Percentiles rank a stretch among this genome's conserved stretches.
Evolutionary conservation across 2,329 filamentous ascomycete genomes (phyloP).

Genomic region (Fusarium udum): DNA sequence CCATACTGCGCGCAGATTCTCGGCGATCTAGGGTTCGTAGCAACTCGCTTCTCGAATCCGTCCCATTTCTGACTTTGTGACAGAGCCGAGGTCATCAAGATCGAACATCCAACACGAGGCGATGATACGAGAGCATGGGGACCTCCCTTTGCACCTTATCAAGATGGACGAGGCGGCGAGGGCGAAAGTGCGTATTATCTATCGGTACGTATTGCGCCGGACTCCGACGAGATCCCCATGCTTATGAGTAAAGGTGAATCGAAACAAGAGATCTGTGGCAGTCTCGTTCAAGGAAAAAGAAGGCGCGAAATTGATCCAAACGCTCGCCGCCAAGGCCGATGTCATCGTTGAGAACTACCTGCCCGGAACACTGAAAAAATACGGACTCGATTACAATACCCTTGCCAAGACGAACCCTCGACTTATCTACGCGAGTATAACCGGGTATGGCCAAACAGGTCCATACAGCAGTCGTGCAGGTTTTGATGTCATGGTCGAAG

Average conservation of each 20-base stretch:
- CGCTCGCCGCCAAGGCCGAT: slow-evolving; percentile 82
- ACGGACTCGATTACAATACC: slow-evolving; percentile 86
- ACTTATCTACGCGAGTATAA: slow-evolving; percentile 93
- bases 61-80: neutral
- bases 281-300: slow-evolving; percentile 88
- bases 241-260: slow-evolving; percentile 72
- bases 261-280: slow-evolving; percentile 93
- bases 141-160: slow-evolving; percentile 86
- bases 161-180: slow-evolving; percentile 62
- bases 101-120: slow-evolving; percentile 88
- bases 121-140: slow-evolving; percentile 97
- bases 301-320: slow-evolving; percentile 85
- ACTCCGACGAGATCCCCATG: rapidly evolving
- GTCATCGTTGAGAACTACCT: slow-evolving; percentile 97
- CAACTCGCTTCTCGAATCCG: too few species aligned
- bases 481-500: slow-evolving; percentile 99
- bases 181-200: slow-evolving; percentile 96
- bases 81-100: slow-evolving; percentile 94
- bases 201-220: slow-evolving; percentile 60
- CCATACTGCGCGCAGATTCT: slow-evolving; percentile 97
- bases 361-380: slow-evolving; percentile 89
- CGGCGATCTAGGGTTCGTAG: slow-evolving; percentile 70
- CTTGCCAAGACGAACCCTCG: slow-evolving; percentile 80
- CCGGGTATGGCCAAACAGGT: slow-evolving; percentile 92
- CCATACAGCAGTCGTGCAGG: slow-evolving; percentile 86